These are phyloP conservation scores for Barnettozyma populi DNA, from an alignment of 805 yeast genomes.

Conservation along the genomic window DNA sequence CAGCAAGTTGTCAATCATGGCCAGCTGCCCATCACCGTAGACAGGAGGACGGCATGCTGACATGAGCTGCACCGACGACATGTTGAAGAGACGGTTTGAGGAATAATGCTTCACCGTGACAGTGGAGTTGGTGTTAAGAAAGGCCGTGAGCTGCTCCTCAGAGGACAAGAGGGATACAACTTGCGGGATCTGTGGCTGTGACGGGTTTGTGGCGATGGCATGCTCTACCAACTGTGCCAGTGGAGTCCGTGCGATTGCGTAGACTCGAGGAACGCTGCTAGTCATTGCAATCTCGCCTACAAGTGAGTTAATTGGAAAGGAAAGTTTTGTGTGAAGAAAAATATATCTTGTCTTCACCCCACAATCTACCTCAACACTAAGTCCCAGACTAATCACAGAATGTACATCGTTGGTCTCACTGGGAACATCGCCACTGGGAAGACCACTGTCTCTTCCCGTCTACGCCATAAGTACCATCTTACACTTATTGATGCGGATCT, in stretches of 20 bases:
- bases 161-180: conserved; percentile 39
- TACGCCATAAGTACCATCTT: conserved; percentile 45
- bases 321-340: background rate
- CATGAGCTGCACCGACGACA: conserved; percentile 13
- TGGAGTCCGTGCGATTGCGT: conserved; percentile 41
- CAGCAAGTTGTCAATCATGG: conserved; percentile 17
- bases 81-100: conserved; percentile 8
- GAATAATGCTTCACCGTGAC: conserved; percentile 21
- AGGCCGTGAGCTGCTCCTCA: conserved; percentile 36
- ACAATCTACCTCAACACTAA: background rate
- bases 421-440: conserved; percentile 99
- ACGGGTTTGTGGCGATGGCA: conserved; percentile 34
- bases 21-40: conserved; percentile 19
- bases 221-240: conserved; percentile 36
- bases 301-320: background rate
- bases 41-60: conserved; percentile 23
- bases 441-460: conserved; percentile 70
- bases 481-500: conserved; percentile 84
- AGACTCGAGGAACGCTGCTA: conserved; percentile 28
- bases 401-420: conserved; percentile 92
- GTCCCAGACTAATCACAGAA: conserved; percentile 24
- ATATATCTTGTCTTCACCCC: background rate
- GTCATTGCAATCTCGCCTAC: background rate
- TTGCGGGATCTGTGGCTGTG: conserved; percentile 32
- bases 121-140: conserved; percentile 35